Conservation (phyloP, 805 yeast species). For the Blastobotrys muscicola region DNA sequence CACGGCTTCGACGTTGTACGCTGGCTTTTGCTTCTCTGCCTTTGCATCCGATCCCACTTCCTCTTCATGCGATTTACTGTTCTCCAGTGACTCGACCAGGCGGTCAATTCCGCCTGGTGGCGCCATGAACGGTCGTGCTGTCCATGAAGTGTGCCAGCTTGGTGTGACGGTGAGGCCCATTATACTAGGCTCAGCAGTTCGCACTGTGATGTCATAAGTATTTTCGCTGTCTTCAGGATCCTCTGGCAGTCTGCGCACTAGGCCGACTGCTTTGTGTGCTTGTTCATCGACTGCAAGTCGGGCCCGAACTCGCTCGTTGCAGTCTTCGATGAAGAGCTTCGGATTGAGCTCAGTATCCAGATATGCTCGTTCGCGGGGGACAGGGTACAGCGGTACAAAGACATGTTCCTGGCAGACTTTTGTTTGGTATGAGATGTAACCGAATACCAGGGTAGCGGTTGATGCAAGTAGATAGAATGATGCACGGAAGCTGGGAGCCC, state of each 20-base stretch:
- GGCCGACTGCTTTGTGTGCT: constrained; percentile 10
- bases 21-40: neutral
- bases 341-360: constrained; percentile 13
- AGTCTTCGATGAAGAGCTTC: constrained; percentile 7
- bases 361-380: constrained; percentile 10
- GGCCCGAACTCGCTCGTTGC: constrained; percentile 9
- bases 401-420: constrained; percentile 9
- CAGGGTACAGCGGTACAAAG: constrained; percentile 16
- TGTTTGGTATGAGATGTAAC: constrained; percentile 11
- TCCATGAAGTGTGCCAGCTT: constrained; percentile 6
- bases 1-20: constrained; percentile 10
- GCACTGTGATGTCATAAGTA: constrained; percentile 6
- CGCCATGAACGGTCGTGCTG: constrained; percentile 12
- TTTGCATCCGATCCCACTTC: too few species aligned
- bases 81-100: too few species aligned
- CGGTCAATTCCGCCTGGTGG: constrained; percentile 8
- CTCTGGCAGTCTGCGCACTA: constrained; percentile 7
- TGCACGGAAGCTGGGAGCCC: constrained; percentile 7
- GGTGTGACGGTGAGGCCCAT: constrained; percentile 13
- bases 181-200: constrained; percentile 14
- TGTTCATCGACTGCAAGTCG: constrained; percentile 16
- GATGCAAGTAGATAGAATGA: constrained; percentile 8
- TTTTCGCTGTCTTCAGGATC: constrained; percentile 3
- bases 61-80: too few species aligned
- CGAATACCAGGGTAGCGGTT: constrained; percentile 5